Evolutionary conservation across 176 grass and related monocot genomes (phyloP).

Genomic region (Rhynchospora breviuscula): DNA sequence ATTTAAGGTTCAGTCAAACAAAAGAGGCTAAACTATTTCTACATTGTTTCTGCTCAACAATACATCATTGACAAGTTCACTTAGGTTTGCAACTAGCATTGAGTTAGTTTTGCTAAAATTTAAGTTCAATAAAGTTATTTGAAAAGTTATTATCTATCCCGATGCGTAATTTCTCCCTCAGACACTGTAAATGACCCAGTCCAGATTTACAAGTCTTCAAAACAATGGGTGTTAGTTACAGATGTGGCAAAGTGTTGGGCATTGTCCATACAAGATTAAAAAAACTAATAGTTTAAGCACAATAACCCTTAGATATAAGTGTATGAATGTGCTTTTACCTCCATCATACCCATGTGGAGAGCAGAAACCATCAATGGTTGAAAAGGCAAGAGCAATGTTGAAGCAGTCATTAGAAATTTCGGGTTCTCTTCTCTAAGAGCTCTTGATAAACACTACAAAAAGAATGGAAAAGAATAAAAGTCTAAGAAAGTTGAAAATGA

Average conservation of each 20-base stretch:
- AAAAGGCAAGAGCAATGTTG: conserved; percentile 82
- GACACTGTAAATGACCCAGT: too few relatives aligned
- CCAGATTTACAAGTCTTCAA: too few relatives aligned
- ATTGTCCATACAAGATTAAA: too few relatives aligned
- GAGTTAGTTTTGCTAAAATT: not conserved
- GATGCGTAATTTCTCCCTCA: too few relatives aligned
- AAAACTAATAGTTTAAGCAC: too few relatives aligned
- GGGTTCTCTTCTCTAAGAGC: conserved; percentile 78
- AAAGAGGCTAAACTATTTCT: not conserved
- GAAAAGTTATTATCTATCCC: too few relatives aligned
- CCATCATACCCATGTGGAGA: conserved; percentile 87
- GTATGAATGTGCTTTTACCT: conserved; percentile 61
- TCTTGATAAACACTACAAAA: conserved; percentile 69
- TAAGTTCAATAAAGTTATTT: too few relatives aligned
- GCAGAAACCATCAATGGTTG: conserved; percentile 92
- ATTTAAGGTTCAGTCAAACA: not conserved
- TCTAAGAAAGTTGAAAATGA: not conserved
- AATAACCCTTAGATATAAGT: too few relatives aligned
- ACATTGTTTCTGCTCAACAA: not conserved
- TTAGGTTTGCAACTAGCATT: not conserved
- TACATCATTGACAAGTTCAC: not conserved
- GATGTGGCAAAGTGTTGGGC: too few relatives aligned
- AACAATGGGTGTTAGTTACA: too few relatives aligned
- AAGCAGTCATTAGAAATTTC: conserved; percentile 81
- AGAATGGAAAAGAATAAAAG: conserved; percentile 2